Evolutionary conservation across 345 rosid species (phyloP), one percentile per base, ranked within the genome.

Genomic region (Isatis tinctoria): DNA sequence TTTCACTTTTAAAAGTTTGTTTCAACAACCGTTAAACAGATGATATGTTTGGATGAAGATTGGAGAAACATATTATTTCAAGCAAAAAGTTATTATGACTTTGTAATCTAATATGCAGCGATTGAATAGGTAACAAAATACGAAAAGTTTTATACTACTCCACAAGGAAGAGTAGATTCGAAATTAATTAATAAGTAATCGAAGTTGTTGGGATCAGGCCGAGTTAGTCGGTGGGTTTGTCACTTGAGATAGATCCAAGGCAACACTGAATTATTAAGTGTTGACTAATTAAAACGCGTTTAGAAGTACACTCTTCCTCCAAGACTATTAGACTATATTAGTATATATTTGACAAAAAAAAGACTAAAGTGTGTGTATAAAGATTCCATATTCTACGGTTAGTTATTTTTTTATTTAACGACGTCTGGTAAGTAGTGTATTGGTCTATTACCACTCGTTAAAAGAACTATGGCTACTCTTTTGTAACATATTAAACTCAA

Each of bases 181-280:
- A 45, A 65, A 56, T 48, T 14, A 32, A 39, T 52, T 40, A 67
- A 45, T 47, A 56, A 17, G 10, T 18, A 36, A 33, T 35, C 11
- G 16, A 60, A 60, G 56, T 32, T 39, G 58, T 18, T 13, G 70
- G 35, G 12, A 43, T 33, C 6, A 47, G 20, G 44, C 59, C 60
- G 73, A 59, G 45, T 41, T 60, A 51, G 79, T 75, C 79, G 79
- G 79, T 75, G 79, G 68, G 57, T 68, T 75, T 60, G 63, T 51
- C 69, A 67, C 74, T 68, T 41, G 74, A 32, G 74, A 60, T 68
- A 60, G 56, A 51, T 32, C 47, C 32, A 67, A 28, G 44, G 64
- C 37, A 49, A 49, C 39, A 22, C 36, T 68, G 27, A 67, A 75
- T 67, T 75, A 60, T 75, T 49, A 20, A 40, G 47, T 67, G 57